Evolutionary conservation across 805 yeast species (phyloP), one percentile per base, ranked within the genome.

Genomic region (Teunomyces funiuensis): DNA sequence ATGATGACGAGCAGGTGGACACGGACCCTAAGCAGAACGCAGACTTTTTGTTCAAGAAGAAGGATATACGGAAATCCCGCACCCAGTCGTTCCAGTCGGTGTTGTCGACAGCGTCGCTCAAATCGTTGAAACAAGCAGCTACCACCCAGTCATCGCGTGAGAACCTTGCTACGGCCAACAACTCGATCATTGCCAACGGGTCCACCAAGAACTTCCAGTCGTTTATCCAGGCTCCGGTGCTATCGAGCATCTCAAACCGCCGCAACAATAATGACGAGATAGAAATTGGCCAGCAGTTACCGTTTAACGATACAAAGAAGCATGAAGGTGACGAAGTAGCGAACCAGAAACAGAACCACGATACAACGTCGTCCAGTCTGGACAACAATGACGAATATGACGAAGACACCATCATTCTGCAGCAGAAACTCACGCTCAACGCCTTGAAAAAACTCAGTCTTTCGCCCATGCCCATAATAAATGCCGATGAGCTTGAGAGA

Each of bases 31-130:
- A 25, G 19, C 38, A 14, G 44, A 33, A 36, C 26, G 40, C 52
- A 14, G 59, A 55, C 39, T 52, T 65, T 30, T 46, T 50, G 39
- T 71, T 71, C 57, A 63, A 63, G 41, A 71, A 70, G 55, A 65
- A 67, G 43, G 66, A 66, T 41, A 60, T 68, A 19, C 55, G 52
- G 28, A 58, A 60, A 30, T 54, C 65, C 11, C 55, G 76, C 26
- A 63, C 74, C 1, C 74, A 69, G 49, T 66, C 71, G 37, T 65
- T 69, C 45, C 76, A 71, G 47, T 63, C 69, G 30, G 76, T 71
- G 18, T 59, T 71, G 29, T 68, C 73, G 25, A 63, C 73, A 5
- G 75, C 73, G 3, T 69, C 74, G 4, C 54, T 70, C 34, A 67
- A 66, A 45, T 61, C 69, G 26, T 50, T 70, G 28, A 65, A 62